phyloP scores from a whole-genome alignment of 768 basidiomycete genomes.

The Suillus americanus region DNA sequence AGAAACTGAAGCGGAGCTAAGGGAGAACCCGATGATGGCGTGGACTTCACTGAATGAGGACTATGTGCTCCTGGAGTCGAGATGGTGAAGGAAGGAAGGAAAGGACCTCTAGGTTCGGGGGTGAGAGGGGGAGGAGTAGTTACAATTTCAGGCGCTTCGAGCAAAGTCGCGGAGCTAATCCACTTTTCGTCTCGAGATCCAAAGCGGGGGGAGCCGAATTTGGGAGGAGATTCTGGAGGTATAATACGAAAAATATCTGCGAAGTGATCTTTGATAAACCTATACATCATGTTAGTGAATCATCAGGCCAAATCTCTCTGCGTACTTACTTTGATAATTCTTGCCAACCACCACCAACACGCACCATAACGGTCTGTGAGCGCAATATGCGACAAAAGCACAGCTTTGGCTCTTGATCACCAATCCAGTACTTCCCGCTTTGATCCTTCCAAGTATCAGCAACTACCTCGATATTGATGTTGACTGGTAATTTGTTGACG shows the following conservation, averaged over 20 bases:
- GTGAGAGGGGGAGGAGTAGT: slow-evolving; percentile 49
- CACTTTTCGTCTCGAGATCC: slow-evolving; percentile 67
- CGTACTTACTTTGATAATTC: slow-evolving; percentile 81
- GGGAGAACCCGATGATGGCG: slow-evolving; percentile 69
- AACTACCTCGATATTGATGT: slow-evolving; percentile 80
- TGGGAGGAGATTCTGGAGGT: slow-evolving; percentile 59
- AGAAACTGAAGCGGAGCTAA: slow-evolving; percentile 83
- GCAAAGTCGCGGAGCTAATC: slow-evolving; percentile 77
- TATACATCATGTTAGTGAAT: slow-evolving; percentile 29
- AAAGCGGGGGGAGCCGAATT: slow-evolving; percentile 37
- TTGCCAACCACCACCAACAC: slow-evolving; percentile 93
- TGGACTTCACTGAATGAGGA: slow-evolving; percentile 46
- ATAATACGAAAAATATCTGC: slow-evolving; percentile 79
- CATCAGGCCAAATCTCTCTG: neutral
- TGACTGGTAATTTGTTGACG: slow-evolving; percentile 83
- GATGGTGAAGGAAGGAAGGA: slow-evolving; percentile 67
- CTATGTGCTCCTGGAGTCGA: slow-evolving; percentile 48
- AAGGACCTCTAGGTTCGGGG: slow-evolving; percentile 61
- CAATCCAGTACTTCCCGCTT: slow-evolving; percentile 96
- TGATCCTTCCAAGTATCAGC: slow-evolving; percentile 88
- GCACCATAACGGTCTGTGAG: slow-evolving; percentile 93
- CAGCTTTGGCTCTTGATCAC: slow-evolving; percentile 83
- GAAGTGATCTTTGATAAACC: slow-evolving; percentile 86
- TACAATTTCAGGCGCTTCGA: slow-evolving; percentile 50
- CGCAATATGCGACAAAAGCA: slow-evolving; percentile 92